A percentile compares a stretch with the other conserved stretches of the same genome.
Evolutionary conservation across 495 filamentous ascomycete species (phyloP).

Genomic region (Aspergillus steynii): DNA sequence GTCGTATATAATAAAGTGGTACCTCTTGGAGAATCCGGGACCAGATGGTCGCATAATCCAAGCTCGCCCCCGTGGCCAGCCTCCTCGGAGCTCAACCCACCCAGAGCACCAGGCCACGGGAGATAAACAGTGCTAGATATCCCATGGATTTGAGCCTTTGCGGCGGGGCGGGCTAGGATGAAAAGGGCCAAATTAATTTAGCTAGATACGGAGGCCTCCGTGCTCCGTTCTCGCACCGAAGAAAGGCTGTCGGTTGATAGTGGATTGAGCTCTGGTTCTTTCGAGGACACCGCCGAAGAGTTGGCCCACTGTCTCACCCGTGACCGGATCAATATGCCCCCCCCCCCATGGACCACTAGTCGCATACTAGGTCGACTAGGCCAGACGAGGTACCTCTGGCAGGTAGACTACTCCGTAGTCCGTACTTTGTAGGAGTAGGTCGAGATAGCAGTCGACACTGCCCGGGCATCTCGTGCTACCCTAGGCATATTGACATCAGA

Average conservation of each 20-base stretch:
- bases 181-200: slow-evolving; percentile 2
- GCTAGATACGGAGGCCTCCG: slow-evolving; percentile 8
- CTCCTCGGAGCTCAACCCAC: background rate
- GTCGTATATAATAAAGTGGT: no score
- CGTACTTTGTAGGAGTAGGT: no score
- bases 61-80: no score
- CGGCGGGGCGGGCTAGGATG: background rate
- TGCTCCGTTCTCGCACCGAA: slow-evolving; percentile 11
- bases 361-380: no score
- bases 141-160: background rate
- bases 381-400: no score
- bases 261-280: slow-evolving; percentile 3
- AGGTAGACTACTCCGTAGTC: no score
- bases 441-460: no score
- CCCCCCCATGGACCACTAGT: no score
- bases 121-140: slow-evolving; percentile 6
- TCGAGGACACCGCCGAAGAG: slow-evolving; percentile 8
- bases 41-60: background rate
- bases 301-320: slow-evolving; percentile 7
- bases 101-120: slow-evolving; percentile 5
- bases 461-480: no score
- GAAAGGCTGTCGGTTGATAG: background rate
- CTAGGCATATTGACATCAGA: background rate
- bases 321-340: background rate
- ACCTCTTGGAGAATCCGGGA: no score